These are phyloP conservation scores for Ophiostoma sp. DNA, from an alignment of 2,329 filamentous ascomycete genomes.

Conservation along the genomic window DNA sequence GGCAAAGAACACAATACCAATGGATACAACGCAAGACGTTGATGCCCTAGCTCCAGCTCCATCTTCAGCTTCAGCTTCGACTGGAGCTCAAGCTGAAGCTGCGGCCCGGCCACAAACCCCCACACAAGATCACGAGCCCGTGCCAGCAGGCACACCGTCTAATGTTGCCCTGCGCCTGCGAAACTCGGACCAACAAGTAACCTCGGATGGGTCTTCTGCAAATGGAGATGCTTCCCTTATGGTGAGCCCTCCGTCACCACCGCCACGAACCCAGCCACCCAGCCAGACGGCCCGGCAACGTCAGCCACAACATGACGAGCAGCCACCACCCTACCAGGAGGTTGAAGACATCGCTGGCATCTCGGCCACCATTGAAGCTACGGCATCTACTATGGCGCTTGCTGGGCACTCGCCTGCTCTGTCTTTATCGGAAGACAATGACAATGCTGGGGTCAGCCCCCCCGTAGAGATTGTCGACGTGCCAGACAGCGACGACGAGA, in stretches of 20 bases:
- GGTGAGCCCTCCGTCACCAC: neutral
- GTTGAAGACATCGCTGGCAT: neutral
- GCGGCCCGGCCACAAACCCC: neutral
- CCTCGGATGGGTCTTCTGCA: neutral
- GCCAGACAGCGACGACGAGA: constrained; percentile 34
- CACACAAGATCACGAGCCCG: neutral
- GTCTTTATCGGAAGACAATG: neutral
- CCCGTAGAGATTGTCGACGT: constrained; percentile 41
- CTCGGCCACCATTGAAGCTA: neutral
- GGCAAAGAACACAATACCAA: neutral
- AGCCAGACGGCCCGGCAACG: no score
- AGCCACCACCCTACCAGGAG: neutral
- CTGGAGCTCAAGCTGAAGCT: neutral
- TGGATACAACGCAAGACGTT: constrained; percentile 1
- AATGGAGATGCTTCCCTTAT: constrained; percentile 24
- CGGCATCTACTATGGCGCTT: constrained; percentile 30
- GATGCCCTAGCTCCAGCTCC: neutral
- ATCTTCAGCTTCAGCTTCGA: neutral
- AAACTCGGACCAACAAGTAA: constrained; percentile 33
- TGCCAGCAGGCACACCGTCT: constrained; percentile 6
- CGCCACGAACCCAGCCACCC: neutral
- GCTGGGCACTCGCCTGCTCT: neutral
- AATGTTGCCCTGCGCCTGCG: constrained; percentile 56
- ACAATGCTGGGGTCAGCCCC: constrained; percentile 33
- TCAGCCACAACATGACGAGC: constrained; percentile 31